Percentiles rank a stretch among this genome's conserved stretches.
Conservation (phyloP, 306 rosid species). For the Acacia acuminata region DNA sequence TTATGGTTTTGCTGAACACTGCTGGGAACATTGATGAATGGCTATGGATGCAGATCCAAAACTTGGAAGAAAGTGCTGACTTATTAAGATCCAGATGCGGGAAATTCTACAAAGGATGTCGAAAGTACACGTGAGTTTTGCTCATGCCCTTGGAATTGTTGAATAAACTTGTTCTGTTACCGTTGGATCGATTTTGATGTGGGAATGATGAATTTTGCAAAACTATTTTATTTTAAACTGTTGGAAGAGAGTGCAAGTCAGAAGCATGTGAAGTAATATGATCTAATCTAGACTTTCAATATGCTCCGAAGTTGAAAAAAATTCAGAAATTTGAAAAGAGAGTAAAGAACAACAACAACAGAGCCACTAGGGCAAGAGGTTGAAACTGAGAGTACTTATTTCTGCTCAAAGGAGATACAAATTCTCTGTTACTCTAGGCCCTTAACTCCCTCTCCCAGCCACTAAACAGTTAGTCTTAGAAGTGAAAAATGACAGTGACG, state of each 20-base stretch:
- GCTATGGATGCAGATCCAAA: conserved; percentile 63
- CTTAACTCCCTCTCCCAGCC: not conserved
- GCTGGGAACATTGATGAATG: conserved; percentile 16
- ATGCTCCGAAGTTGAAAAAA: not conserved
- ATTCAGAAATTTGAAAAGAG: not conserved
- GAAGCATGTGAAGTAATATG: not conserved
- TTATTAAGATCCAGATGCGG: conserved; percentile 77
- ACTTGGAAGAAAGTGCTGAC: conserved; percentile 87
- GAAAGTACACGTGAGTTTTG: conserved; percentile 85
- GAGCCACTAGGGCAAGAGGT: not conserved
- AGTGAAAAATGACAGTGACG: not conserved
- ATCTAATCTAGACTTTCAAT: not conserved
- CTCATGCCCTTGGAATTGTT: conserved; percentile 12
- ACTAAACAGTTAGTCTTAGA: not conserved
- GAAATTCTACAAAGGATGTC: conserved; percentile 88
- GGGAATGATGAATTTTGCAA: not conserved
- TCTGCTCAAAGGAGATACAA: not conserved
- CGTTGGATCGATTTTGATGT: not conserved
- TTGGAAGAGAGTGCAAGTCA: not conserved
- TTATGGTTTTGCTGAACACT: not conserved
- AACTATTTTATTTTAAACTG: not conserved
- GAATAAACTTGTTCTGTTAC: not conserved
- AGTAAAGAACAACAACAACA: not conserved
- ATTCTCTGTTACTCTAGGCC: not conserved
- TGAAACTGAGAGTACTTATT: not conserved